phyloP scores from a whole-genome alignment of 2,329 filamentous ascomycete genomes.

The Ascochyta viciae-villosae region DNA sequence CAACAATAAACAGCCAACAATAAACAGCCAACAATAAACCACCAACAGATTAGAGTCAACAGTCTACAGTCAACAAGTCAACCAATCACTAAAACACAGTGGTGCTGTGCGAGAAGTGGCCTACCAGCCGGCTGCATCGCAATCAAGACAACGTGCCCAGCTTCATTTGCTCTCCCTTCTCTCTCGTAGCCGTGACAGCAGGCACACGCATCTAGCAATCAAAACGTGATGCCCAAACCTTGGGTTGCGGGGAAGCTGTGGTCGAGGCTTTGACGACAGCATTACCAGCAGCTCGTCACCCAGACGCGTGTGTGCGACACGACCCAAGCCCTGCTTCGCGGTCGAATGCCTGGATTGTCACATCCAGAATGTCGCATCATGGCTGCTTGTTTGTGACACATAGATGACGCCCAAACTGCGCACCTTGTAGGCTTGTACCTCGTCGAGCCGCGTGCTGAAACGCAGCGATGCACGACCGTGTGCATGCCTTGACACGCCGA shows the following conservation, averaged over 20 bases:
- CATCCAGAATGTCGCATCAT: neutral
- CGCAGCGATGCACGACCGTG: conserved; percentile 2
- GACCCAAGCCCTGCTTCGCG: conserved; percentile 2
- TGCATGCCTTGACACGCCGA: conserved; percentile 3
- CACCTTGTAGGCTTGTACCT: neutral
- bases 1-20: too few species aligned
- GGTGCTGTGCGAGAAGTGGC: conserved; percentile 13
- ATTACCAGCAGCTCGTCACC: conserved; percentile 8
- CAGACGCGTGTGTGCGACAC: neutral
- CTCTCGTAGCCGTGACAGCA: conserved; percentile 20
- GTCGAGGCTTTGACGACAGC: conserved; percentile 20
- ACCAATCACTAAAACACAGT: neutral
- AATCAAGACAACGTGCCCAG: conserved; percentile 25
- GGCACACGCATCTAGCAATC: conserved; percentile 21
- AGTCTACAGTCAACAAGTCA: neutral
- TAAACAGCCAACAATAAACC: too few species aligned
- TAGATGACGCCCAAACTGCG: conserved; percentile 1
- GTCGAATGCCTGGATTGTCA: neutral
- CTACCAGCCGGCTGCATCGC: conserved; percentile 22
- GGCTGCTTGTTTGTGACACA: conserved; percentile 6
- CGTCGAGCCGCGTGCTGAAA: conserved; percentile 4
- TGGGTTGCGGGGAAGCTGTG: conserved; percentile 12
- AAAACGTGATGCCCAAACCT: conserved; percentile 14
- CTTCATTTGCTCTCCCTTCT: conserved; percentile 13
- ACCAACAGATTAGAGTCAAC: too few species aligned